Evolutionary conservation across 352 stramenopile genomes (phyloP).

Genomic region (Pythium chondricola): DNA sequence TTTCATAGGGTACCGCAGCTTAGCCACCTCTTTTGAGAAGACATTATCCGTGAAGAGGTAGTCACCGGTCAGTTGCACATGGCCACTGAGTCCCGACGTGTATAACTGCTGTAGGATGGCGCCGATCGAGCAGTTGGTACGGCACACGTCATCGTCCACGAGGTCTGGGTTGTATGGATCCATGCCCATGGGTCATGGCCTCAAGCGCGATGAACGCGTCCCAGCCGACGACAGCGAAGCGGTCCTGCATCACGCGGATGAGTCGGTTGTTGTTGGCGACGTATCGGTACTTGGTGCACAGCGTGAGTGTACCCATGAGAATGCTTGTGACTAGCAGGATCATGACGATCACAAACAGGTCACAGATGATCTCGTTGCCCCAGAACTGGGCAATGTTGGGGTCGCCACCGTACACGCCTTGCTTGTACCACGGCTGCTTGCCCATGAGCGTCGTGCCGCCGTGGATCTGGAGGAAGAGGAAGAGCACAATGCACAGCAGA

Average conservation of each 20-base stretch:
- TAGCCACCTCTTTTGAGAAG: conserved; percentile 16
- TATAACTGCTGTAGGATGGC: conserved; percentile 34
- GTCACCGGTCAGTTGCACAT: conserved; percentile 27
- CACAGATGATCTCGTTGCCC: conserved; percentile 37
- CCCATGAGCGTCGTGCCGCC: conserved; percentile 31
- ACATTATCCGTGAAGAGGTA: conserved; percentile 27
- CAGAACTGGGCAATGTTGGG: conserved; percentile 32
- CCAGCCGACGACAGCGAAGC: conserved; percentile 38
- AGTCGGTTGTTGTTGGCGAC: conserved; percentile 21
- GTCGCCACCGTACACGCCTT: conserved; percentile 23
- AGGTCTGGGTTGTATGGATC: conserved; percentile 22
- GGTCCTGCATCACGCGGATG: conserved; percentile 26
- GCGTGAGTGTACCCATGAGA: conserved; percentile 10
- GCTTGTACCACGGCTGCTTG: conserved; percentile 14
- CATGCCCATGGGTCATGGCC: conserved; percentile 30
- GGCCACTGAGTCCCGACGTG: conserved; percentile 27
- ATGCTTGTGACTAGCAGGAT: conserved; percentile 16
- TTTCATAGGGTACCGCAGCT: conserved; percentile 22
- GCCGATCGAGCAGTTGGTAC: conserved; percentile 28
- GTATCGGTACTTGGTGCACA: conserved; percentile 25
- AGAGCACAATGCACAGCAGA: conserved; percentile 24
- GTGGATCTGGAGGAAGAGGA: conserved; percentile 15
- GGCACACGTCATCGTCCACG: conserved; percentile 18
- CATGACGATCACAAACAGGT: conserved; percentile 26
- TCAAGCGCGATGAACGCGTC: conserved; percentile 30